Evolutionary conservation across 164 flowering plant species (phyloP), one percentile per base, ranked within the genome.

Genomic region (Chimonanthus salicifolius): DNA sequence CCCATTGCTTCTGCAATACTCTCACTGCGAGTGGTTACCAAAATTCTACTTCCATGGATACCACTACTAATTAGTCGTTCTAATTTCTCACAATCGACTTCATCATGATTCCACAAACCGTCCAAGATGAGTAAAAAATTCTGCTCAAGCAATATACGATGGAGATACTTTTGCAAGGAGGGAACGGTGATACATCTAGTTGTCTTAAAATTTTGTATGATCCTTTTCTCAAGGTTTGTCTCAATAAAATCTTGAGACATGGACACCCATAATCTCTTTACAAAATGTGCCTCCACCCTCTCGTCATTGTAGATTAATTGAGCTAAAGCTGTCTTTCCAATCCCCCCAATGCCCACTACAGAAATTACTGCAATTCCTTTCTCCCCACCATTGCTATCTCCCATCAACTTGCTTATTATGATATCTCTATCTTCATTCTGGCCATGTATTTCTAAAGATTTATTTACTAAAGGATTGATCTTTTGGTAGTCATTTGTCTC

Each of bases 301-400:
- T 71, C 21, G 66, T 78, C 80, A 71, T 78, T 74, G 54, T 5
- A 74, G 20, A 67, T 72, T 6, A 66, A 3, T 67, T 70, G 73
- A n/a, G 77, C 70, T 5, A 75, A 74, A 10, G 73, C 64, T 10
- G 70, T 75, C 50, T 77, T 78, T 6, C 80, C 80, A 6, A 78
- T n/a, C 33, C 80, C 77, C 5, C 77, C 75, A 50, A 71, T 71
- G 4, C 80, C 80, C 43, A 66, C 16, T 11, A 78, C 51, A 67
- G 80, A 65, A 20, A 74, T 11, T 20, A 78, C 47, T 7, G 74
- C 16, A 49, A 73, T 9, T 2, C 8, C 50, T 7, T 1, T 47
- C 9, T 76, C 50, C 2, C 6, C 44, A 18, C 58, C 7, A 51
- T 60, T 70, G 13, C 60, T 69, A 16, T 64, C 76, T 20, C 76